phyloP scores from a whole-genome alignment of 805 yeast genomes.

The Metahyphopichia silvanorum region DNA sequence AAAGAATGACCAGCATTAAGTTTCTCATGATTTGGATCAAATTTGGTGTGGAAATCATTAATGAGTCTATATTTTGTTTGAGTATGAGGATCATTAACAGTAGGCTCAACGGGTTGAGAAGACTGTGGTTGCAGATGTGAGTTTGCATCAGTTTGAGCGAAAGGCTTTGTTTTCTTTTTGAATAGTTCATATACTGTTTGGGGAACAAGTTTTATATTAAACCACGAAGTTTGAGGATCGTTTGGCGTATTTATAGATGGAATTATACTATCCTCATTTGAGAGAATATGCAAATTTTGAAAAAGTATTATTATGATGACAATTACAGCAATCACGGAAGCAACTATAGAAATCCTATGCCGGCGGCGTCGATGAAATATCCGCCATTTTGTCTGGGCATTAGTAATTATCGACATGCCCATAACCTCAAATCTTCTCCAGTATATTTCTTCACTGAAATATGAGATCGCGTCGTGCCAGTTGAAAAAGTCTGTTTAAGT shows the following conservation, averaged over 20 bases:
- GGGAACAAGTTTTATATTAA: no score
- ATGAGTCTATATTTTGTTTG: constrained; percentile 1
- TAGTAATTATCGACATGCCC: no score
- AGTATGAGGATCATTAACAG: neutral
- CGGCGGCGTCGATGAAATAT: neutral
- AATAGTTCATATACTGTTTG: no score
- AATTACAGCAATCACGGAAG: neutral
- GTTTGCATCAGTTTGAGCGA: constrained; percentile 9
- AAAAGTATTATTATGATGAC: neutral
- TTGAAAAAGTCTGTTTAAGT: no score
- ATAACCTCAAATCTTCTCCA: no score
- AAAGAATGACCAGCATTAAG: constrained; percentile 38
- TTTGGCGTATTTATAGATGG: no score
- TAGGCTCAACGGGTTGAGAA: neutral
- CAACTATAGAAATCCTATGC: neutral
- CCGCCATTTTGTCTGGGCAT: no score
- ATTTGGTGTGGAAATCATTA: constrained; percentile 2
- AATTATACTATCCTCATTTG: neutral
- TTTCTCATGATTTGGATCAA: constrained; percentile 7
- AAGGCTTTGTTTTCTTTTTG: constrained; percentile 10
- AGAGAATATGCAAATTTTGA: neutral
- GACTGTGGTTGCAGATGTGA: no score
- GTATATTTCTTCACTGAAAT: no score
- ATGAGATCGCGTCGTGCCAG: no score
- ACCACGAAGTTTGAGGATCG: no score